Evolutionary conservation across 176 grass and related monocot species (phyloP).

Genomic region (Hordeum marinum): DNA sequence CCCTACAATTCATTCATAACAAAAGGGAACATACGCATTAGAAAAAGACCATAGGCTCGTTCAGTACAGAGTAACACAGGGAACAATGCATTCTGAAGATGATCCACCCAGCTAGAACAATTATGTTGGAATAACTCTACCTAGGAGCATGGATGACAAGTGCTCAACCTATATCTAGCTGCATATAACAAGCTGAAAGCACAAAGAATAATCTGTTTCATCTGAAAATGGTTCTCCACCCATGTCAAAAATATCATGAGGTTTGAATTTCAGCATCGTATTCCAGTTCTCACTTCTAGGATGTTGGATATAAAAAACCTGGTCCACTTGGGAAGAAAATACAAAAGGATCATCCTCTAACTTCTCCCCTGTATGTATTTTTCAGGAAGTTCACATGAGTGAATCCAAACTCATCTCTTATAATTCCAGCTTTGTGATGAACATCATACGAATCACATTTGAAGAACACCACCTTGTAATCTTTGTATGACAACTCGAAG

Average conservation of each 20-base stretch:
- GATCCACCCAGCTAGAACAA: no score
- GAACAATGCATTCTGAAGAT: no score
- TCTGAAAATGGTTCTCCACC: background rate
- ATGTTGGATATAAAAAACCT: slow-evolving; percentile 1
- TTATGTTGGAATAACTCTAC: no score
- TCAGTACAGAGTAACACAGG: no score
- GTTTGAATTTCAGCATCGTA: background rate
- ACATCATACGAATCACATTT: slow-evolving; percentile 5
- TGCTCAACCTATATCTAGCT: no score
- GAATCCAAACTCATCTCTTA: background rate
- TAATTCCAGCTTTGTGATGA: background rate
- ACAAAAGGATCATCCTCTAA: background rate
- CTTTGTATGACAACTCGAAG: background rate
- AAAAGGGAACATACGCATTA: no score
- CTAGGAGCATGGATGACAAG: no score
- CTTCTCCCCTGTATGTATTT: background rate
- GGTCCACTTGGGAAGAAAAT: slow-evolving; percentile 12
- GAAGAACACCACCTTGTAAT: background rate
- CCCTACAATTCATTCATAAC: no score
- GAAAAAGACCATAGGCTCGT: no score
- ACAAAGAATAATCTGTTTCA: background rate
- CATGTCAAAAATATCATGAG: background rate
- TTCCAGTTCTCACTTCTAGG: background rate
- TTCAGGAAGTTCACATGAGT: background rate
- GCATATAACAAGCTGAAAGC: no score